Evolutionary conservation across 2,329 filamentous ascomycete species (phyloP).

Genomic region (Teratosphaeria pseudoeucalypti): DNA sequence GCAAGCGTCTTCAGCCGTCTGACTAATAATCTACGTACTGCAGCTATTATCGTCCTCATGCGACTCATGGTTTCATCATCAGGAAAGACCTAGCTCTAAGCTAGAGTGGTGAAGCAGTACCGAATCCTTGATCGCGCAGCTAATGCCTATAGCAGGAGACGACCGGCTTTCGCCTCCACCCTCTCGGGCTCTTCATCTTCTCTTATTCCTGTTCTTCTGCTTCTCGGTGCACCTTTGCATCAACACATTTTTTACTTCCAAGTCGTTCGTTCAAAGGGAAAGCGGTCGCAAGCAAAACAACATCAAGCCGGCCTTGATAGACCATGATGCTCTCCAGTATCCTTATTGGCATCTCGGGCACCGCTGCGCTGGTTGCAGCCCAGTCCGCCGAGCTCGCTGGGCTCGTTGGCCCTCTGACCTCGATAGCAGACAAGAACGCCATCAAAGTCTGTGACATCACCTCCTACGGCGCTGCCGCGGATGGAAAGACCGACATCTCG

Average conservation of each 20-base stretch:
- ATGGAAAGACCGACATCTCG: conserved; percentile 43
- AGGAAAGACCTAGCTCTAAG: not conserved
- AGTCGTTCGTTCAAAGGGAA: not conserved
- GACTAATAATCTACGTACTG: not conserved
- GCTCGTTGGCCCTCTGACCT: conserved; percentile 36
- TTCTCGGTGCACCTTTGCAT: not conserved
- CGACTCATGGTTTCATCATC: not conserved
- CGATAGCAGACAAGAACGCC: conserved; percentile 33
- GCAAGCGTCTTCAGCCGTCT: not conserved
- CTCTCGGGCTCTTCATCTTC: not conserved
- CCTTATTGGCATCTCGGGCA: conserved; percentile 12
- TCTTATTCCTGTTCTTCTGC: not conserved
- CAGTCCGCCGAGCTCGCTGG: conserved; percentile 32
- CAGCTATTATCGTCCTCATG: not conserved
- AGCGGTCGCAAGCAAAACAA: too few relatives aligned
- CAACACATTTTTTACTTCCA: not conserved
- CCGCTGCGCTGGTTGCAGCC: conserved; percentile 20
- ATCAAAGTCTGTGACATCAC: conserved; percentile 44
- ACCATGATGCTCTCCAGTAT: not conserved
- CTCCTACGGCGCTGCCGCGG: conserved; percentile 42
- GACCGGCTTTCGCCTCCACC: not conserved
- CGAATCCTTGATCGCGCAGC: not conserved
- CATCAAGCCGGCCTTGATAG: not conserved
- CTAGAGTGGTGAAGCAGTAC: not conserved
- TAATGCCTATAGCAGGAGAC: not conserved